Conservation (phyloP, 345 rosid genomes). For the Fremontodendron californicum region DNA sequence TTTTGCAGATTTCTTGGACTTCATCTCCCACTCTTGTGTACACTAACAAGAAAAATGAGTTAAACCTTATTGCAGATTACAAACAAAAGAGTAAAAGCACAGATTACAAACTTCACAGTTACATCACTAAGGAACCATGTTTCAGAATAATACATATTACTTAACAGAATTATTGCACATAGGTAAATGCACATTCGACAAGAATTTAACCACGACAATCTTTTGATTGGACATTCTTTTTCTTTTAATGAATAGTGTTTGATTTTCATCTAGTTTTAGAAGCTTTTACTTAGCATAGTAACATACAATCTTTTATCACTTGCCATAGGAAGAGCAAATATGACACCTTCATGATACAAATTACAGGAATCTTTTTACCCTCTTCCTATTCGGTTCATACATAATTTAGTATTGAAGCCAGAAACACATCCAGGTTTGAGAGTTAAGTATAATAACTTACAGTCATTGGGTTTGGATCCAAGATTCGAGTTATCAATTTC, state of each 20-base stretch:
- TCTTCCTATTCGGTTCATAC: not conserved
- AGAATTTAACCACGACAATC: not conserved
- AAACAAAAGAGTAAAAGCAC: not conserved
- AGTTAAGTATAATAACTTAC: constrained; percentile 42
- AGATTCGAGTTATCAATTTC: constrained; percentile 77
- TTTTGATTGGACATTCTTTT: not conserved
- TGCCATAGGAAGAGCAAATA: not conserved
- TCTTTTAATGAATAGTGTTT: not conserved
- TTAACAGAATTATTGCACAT: not conserved
- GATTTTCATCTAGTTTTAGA: not conserved
- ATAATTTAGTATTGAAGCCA: not conserved
- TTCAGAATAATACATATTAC: not conserved
- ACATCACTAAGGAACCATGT: not conserved
- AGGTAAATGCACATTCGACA: not conserved
- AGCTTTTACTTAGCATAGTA: not conserved
- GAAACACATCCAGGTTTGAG: not conserved
- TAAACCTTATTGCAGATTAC: constrained; percentile 14
- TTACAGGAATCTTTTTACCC: not conserved
- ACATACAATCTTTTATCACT: not conserved
- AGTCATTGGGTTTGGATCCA: constrained; percentile 93
- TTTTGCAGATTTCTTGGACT: constrained; percentile 26
- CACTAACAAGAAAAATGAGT: constrained; percentile 31
- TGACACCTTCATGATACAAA: not conserved
- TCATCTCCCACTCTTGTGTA: constrained; percentile 35
- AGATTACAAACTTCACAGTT: not conserved